Conservation (phyloP, 1,139 yeast species). For the Candida anutae region DNA sequence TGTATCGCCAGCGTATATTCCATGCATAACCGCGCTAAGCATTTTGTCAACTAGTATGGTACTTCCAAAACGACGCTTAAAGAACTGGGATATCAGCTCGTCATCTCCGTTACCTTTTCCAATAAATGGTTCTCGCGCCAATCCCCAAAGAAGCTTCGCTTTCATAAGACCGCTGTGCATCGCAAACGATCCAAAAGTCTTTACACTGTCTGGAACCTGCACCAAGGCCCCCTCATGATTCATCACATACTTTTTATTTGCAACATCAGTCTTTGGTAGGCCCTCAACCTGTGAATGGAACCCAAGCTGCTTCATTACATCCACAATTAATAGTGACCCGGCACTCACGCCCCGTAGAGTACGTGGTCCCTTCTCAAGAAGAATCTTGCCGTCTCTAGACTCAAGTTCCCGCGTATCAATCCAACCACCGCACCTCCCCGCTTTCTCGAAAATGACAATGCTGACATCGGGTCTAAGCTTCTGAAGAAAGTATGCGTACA, state of each 20-base stretch:
- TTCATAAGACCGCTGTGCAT: conserved; percentile 27
- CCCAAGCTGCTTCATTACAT: conserved; percentile 43
- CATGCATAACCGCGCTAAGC: conserved; percentile 77
- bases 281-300: conserved; percentile 38
- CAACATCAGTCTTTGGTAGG: conserved; percentile 40
- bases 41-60: conserved; percentile 51
- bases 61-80: conserved; percentile 61
- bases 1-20: conserved; percentile 87
- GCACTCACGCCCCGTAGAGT: conserved; percentile 65
- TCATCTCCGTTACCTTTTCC: conserved; percentile 26
- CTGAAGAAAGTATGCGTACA: conserved; percentile 66
- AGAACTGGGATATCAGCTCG: conserved; percentile 64
- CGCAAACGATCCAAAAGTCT: conserved; percentile 33
- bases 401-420: conserved; percentile 41
- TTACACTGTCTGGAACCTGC: conserved; percentile 46
- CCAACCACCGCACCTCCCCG: conserved; percentile 67
- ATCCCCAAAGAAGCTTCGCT: conserved; percentile 19
- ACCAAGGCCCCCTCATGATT: conserved; percentile 30
- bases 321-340: conserved; percentile 56
- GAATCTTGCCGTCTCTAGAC: conserved; percentile 6
- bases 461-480: conserved; percentile 64
- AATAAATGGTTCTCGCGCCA: conserved; percentile 38
- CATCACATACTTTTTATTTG: conserved; percentile 56
- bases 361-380: conserved; percentile 69
- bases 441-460: conserved; percentile 55